Conservation (phyloP, 352 stramenopile genomes). For the Phytopythium aichiense region DNA sequence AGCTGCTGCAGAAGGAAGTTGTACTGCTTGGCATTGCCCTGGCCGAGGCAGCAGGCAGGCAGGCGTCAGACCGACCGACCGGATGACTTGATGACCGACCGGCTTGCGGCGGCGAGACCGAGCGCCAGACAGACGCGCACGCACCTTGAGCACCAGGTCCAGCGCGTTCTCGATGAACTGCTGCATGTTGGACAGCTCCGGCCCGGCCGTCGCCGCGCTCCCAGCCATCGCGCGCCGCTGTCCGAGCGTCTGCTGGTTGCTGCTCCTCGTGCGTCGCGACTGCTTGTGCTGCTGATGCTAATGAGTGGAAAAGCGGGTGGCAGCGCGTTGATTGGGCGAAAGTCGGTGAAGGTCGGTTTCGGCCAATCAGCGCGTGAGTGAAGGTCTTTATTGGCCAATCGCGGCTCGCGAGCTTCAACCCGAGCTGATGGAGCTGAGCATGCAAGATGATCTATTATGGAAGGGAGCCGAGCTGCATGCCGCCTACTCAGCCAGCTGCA, state of each 20-base stretch:
- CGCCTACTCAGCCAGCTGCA: slow-evolving; percentile 1
- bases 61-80: too few relatives aligned
- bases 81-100: neutral
- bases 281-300: neutral
- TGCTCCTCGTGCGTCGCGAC: too few relatives aligned
- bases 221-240: slow-evolving; percentile 22
- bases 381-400: slow-evolving; percentile 3
- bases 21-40: slow-evolving; percentile 83
- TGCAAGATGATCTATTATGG: neutral
- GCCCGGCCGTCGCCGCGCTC: slow-evolving; percentile 26
- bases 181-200: slow-evolving; percentile 67
- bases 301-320: neutral
- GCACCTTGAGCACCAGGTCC: slow-evolving; percentile 72
- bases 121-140: neutral
- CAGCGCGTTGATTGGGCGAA: slow-evolving; percentile 4
- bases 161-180: slow-evolving; percentile 85
- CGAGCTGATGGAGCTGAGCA: too few relatives aligned
- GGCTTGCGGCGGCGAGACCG: neutral
- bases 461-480: neutral
- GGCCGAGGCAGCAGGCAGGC: neutral
- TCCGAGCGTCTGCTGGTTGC: too few relatives aligned
- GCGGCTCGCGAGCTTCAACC: neutral
- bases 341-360: neutral
- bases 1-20: slow-evolving; percentile 69
- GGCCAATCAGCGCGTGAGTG: neutral